Conservation (phyloP, 805 yeast species). For the Candida andamanensis region DNA sequence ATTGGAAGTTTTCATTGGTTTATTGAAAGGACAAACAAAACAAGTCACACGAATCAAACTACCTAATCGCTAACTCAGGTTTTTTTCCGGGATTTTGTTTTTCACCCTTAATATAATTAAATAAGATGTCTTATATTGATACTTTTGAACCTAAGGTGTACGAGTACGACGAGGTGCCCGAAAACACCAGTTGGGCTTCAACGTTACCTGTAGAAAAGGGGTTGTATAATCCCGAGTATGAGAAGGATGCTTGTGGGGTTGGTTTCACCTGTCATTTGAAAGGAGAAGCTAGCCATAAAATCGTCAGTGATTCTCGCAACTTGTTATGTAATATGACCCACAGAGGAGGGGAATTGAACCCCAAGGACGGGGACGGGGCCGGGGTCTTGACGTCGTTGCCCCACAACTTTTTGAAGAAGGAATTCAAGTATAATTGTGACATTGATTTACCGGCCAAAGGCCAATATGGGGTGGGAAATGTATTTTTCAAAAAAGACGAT, state of each 20-base stretch:
- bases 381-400: constrained; percentile 93
- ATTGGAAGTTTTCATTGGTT: too few species aligned
- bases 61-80: too few species aligned
- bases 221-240: constrained; percentile 87
- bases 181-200: constrained; percentile 88
- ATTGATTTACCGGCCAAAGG: constrained; percentile 70
- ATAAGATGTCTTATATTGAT: constrained; percentile 1
- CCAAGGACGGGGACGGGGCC: constrained; percentile 98
- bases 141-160: constrained; percentile 37
- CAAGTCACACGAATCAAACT: too few species aligned
- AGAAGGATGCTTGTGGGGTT: constrained; percentile 98
- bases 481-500: constrained; percentile 86
- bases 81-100: too few species aligned
- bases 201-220: constrained; percentile 84
- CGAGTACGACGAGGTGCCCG: constrained; percentile 68
- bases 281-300: constrained; percentile 83
- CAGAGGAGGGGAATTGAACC: constrained; percentile 97
- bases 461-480: constrained; percentile 92
- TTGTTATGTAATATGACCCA: constrained; percentile 96
- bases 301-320: constrained; percentile 83
- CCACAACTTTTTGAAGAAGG: constrained; percentile 79
- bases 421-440: constrained; percentile 67
- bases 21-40: too few species aligned
- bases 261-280: constrained; percentile 95
- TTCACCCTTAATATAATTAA: too few species aligned